Base-by-base conservation (phyloP, 1,284 basidiomycete genomes). In the Porphyrellus sp. region DNA sequence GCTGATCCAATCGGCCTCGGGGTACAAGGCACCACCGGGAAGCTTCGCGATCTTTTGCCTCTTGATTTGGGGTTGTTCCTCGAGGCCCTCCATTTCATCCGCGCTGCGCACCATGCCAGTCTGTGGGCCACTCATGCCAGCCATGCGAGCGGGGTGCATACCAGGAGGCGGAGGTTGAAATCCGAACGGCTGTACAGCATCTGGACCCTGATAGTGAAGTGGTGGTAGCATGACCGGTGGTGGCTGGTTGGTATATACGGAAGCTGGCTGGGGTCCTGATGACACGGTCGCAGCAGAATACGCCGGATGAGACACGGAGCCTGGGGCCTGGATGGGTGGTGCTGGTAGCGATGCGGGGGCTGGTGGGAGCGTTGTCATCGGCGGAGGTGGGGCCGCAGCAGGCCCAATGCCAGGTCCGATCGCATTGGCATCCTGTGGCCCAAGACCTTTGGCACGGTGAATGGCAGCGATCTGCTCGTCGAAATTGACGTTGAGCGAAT, bases 401-500 rank as follows among this genome's bases (percentile, higher is more conserved):
- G 89, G 88, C 2, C 89, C 90, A 55, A 93, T 91, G 25, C 89
- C 89, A 57, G 89, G 90, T 5, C 91, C 91, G 55, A 89, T 89
- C 1, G 84, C 85, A 54, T 83, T 82, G 40, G 70, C 69, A 46
- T 89, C 87, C 76, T 89, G 83, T 82, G 86, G 86, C 62, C 86
- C 87, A 48, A 94, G 79, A 71, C 91, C 91, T 69, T 93, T 91
- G 23, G 91, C 82, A 54, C 89, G 86, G 72, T 95, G 93, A 55
- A 96, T 91, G 43, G 92, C 91, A 39, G 91, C 91, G 70, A 97
- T 96, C 69, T 96, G 93, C 65, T 96, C 92, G 73, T 97, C 93
- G 67, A 96, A 85, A 68, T 91, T 93, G 74, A 91, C 92, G 59
- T 88, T 89, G 15, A 85, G 85, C 52, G 93, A 92, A 77, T 88